These are phyloP conservation scores for Wallacemonas sp. DNA, from an alignment of 208 protist genomes.

Conservation along the genomic window DNA sequence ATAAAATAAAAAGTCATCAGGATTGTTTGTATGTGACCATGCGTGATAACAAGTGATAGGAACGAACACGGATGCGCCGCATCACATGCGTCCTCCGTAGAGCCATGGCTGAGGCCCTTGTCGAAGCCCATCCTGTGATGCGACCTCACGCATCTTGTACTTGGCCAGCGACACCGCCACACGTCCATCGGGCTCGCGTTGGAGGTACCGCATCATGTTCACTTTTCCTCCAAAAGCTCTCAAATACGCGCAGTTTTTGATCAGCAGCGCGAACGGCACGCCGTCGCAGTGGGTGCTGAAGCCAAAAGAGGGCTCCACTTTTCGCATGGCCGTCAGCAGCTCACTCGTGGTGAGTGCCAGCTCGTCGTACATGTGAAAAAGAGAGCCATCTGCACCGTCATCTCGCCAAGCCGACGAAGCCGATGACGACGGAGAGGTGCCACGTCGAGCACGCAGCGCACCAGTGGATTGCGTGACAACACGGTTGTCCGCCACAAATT, in stretches of 20 bases:
- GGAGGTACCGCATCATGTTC: slow-evolving; percentile 77
- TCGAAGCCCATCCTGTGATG: slow-evolving; percentile 76
- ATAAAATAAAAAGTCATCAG: too few relatives aligned
- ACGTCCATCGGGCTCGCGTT: slow-evolving; percentile 17
- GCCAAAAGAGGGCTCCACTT: slow-evolving; percentile 57
- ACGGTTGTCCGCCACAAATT: slow-evolving; percentile 61
- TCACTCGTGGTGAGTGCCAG: slow-evolving; percentile 53
- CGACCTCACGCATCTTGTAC: slow-evolving; percentile 85
- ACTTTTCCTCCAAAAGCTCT: slow-evolving; percentile 61
- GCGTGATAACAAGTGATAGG: not conserved
- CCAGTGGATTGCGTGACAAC: slow-evolving; percentile 19
- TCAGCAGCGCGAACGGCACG: slow-evolving; percentile 75
- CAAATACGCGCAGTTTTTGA: slow-evolving; percentile 81
- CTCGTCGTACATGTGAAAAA: slow-evolving; percentile 66
- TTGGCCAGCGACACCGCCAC: slow-evolving; percentile 51
- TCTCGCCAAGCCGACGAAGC: not conserved
- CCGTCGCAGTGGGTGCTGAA: slow-evolving; percentile 61
- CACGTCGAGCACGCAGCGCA: not conserved
- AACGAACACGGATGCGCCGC: not conserved
- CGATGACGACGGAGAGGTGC: not conserved
- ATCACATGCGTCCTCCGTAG: slow-evolving; percentile 26
- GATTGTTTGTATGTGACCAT: not conserved
- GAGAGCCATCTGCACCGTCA: slow-evolving; percentile 36
- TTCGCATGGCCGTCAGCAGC: slow-evolving; percentile 55
- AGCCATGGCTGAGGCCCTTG: slow-evolving; percentile 82